Evolutionary conservation across 345 rosid genomes (phyloP), one percentile per base, ranked within the genome.

Genomic region (Kernera saxatilis): DNA sequence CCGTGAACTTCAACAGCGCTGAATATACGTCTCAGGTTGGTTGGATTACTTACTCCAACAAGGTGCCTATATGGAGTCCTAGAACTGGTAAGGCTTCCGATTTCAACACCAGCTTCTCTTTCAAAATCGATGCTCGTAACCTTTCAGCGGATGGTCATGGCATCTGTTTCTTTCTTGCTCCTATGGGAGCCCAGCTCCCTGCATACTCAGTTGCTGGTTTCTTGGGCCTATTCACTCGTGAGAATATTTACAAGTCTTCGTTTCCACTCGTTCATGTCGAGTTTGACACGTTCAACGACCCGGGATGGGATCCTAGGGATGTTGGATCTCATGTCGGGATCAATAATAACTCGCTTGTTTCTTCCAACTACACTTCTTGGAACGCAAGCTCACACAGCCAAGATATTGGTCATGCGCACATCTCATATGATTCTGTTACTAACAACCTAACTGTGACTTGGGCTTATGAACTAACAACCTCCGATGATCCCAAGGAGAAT

Each of bases 391-490:
- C 23, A 12, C 82, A 72, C 37, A 46, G 19, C 12, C 44, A 46
- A 36, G 74, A 69, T 41, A 62, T 67, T 6, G 27, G 71, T 27
- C 65, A 70, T 11, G 88, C 67, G 5, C 11, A 17, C 11, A 46
- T 84, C 15, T 26, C 41, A 1, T 82, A 82, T 64, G 73, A 77
- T 1, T 68, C 77, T 5, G 68, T 74, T 12, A 71, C 67, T 4
- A 76, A 73, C 39, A 83, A 77, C 32, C 69, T 83, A 18, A 78
- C 71, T 15, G 79, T 80, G 19, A 73, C 80, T 5, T 82, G 84
- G 81, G 67, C 40, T 23, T 82, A 76, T 43, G 50, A 11, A 12
- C 22, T 39, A 3, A 78, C 73, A 4, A n/a, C n/a, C n/a, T 81
- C 5, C 26, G 4, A 61, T 21, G 66, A 41, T 37, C 51, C 81